phyloP scores from a whole-genome alignment of 345 rosid genomes.

The Camelina neglecta region DNA sequence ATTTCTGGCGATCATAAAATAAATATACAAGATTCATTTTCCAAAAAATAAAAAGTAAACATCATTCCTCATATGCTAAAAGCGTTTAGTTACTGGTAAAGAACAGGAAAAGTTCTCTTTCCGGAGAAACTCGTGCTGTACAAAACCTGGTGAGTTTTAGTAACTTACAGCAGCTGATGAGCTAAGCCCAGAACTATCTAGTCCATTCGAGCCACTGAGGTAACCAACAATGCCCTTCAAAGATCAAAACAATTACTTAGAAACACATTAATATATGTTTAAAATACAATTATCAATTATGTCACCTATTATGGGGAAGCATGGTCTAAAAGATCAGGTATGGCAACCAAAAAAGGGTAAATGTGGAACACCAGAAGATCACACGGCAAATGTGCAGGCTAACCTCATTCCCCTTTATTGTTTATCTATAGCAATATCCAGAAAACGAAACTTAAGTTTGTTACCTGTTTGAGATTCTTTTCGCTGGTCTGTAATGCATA shows the following conservation, averaged over 20 bases:
- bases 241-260: constrained; percentile 33
- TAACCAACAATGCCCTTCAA: constrained; percentile 89
- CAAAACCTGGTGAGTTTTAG: constrained; percentile 5
- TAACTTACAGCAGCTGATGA: constrained; percentile 96
- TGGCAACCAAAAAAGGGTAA: constrained; percentile 13
- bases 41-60: constrained; percentile 16
- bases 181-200: constrained; percentile 98
- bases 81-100: not conserved
- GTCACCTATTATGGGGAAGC: constrained; percentile 16
- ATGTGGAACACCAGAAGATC: constrained; percentile 29
- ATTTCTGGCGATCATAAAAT: constrained; percentile 44
- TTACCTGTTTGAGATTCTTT: constrained; percentile 66
- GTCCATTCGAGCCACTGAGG: constrained; percentile 81
- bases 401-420: constrained; percentile 21
- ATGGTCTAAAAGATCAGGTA: constrained; percentile 28
- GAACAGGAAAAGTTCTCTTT: not conserved
- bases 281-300: not conserved
- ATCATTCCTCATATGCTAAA: constrained; percentile 19
- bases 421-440: constrained; percentile 14
- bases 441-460: constrained; percentile 13
- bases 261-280: constrained; percentile 22
- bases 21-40: constrained; percentile 39
- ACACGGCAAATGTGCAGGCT: constrained; percentile 4
- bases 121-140: constrained; percentile 18
- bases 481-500: constrained; percentile 76